Evolutionary conservation across 75 land plant genomes (phyloP), one percentile per base, ranked within the genome.

Genomic region (Larix kaempferi): DNA sequence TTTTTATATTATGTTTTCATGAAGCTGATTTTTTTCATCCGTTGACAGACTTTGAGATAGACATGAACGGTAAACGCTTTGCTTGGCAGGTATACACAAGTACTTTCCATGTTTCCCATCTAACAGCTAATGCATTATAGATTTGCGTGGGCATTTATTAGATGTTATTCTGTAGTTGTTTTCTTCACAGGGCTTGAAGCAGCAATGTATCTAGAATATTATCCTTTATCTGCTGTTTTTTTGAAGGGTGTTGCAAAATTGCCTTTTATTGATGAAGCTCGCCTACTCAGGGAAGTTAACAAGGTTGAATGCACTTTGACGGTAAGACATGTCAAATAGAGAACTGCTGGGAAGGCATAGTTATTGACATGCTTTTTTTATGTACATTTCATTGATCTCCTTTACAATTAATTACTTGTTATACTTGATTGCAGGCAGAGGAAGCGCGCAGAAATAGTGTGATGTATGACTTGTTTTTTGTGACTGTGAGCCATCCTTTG

Each of bases 21-120:
- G 55, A 44, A 54, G 37, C 59, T 54, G 41, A 61, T 78, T 57
- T 76, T 44, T 56, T 22, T 79, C 27, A 25, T 12, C 25, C 27
- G 59, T 41, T 69, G 8, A 56, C 86, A 96, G 99, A 94, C 89
- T 96, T 96, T 87, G 91, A 88, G 77, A 89, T 96, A 35, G 99
- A 96, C 80, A 96, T 96, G 99, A 94, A 92, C 88, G 99, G 99
- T 21, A 96, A 94, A 81, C 81, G 99, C 26, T 93, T 74, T 80
- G 76, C 98, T 56, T 96, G 99, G 99, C 99, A 96, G 99, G 99
- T 96, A 57, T 56, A 23, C 12, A 2, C 2, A 49, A 49, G 54
- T 49, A 49, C 12, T 49, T 49, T 49, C 37, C 14, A 14, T 62
- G 16, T 64, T 82, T 74, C 74, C 25, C 54, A 49, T 75, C n/a